Percentiles rank a stretch among this genome's conserved stretches.
These are phyloP conservation scores for Fusarium sororula DNA, from an alignment of 2,329 filamentous ascomycete species.

Conservation along the genomic window DNA sequence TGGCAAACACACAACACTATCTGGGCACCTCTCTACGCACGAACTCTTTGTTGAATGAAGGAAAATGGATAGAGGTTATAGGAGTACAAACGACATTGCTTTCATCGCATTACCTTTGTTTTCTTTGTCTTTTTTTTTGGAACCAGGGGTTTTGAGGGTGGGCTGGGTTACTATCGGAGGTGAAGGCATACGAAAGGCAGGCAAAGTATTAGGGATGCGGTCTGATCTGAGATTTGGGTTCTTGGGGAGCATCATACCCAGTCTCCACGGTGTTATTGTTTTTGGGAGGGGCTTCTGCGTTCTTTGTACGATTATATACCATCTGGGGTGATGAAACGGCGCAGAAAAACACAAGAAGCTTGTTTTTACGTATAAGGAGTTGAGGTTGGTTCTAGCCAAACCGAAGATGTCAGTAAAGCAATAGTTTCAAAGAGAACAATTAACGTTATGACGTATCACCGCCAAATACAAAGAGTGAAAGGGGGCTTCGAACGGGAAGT, in stretches of 20 bases:
- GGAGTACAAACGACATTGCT: slow-evolving; percentile 37
- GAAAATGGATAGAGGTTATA: slow-evolving; percentile 41
- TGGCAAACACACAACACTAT: slow-evolving; percentile 31
- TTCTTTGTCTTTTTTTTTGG: slow-evolving; percentile 10
- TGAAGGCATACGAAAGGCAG: not conserved
- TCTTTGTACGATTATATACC: slow-evolving; percentile 38
- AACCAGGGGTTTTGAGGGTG: not conserved
- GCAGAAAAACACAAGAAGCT: slow-evolving; percentile 30
- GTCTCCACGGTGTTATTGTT: slow-evolving; percentile 9
- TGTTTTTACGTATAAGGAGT: slow-evolving; percentile 23
- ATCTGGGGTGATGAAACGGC: slow-evolving; percentile 28
- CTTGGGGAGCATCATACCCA: slow-evolving; percentile 1
- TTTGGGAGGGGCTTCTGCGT: slow-evolving; percentile 8
- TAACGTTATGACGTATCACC: not conserved
- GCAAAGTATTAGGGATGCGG: not conserved
- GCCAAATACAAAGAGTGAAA: not conserved
- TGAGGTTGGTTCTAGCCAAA: slow-evolving; percentile 11
- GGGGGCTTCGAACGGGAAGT: not conserved
- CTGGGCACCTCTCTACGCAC: slow-evolving; percentile 33
- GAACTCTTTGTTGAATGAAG: slow-evolving; percentile 38
- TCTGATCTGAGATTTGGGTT: slow-evolving; percentile 1
- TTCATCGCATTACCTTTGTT: slow-evolving; percentile 24
- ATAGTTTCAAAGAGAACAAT: slow-evolving; percentile 3
- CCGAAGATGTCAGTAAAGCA: slow-evolving; percentile 8
- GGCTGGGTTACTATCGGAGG: not conserved